phyloP scores from a whole-genome alignment of 495 filamentous ascomycete genomes.

The Trypethelium eluteriae region DNA sequence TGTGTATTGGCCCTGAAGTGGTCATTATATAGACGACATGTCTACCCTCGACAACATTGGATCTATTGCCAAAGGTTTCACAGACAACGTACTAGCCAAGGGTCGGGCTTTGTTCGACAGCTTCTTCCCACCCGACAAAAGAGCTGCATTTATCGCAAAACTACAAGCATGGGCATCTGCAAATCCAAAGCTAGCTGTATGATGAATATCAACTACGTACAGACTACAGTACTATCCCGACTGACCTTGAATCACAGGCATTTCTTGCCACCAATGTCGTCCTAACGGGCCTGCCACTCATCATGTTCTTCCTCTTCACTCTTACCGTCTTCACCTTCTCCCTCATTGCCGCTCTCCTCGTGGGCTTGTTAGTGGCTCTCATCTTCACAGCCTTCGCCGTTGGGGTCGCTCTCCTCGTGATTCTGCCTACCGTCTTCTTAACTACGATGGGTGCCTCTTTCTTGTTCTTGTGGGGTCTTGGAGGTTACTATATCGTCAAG shows the following conservation, averaged over 20 bases:
- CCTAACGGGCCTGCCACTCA: slow-evolving; percentile 51
- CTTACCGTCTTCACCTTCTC: slow-evolving; percentile 49
- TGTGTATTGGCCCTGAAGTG: neutral
- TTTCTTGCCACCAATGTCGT: slow-evolving; percentile 51
- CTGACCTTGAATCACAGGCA: slow-evolving; percentile 23
- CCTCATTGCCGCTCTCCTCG: slow-evolving; percentile 44
- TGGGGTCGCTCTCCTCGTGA: slow-evolving; percentile 53
- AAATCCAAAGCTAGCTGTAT: slow-evolving; percentile 38
- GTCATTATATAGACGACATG: neutral
- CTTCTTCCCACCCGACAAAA: slow-evolving; percentile 34
- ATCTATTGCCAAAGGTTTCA: slow-evolving; percentile 15
- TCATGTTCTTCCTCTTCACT: slow-evolving; percentile 54
- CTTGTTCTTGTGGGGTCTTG: slow-evolving; percentile 57
- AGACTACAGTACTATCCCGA: too few species aligned
- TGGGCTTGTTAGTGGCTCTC: slow-evolving; percentile 41
- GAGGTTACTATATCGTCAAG: slow-evolving; percentile 48
- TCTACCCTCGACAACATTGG: neutral
- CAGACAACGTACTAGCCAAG: slow-evolving; percentile 16
- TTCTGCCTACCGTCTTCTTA: slow-evolving; percentile 56
- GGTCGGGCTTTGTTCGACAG: slow-evolving; percentile 27
- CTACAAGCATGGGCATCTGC: slow-evolving; percentile 31
- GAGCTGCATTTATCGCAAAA: slow-evolving; percentile 28
- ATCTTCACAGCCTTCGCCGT: slow-evolving; percentile 56
- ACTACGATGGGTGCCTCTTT: slow-evolving; percentile 49
- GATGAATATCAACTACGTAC: neutral